A percentile compares a stretch with the other conserved stretches of the same genome.
Evolutionary conservation across 768 basidiomycete species (phyloP).

Genomic region (Tubosaeta sp.): DNA sequence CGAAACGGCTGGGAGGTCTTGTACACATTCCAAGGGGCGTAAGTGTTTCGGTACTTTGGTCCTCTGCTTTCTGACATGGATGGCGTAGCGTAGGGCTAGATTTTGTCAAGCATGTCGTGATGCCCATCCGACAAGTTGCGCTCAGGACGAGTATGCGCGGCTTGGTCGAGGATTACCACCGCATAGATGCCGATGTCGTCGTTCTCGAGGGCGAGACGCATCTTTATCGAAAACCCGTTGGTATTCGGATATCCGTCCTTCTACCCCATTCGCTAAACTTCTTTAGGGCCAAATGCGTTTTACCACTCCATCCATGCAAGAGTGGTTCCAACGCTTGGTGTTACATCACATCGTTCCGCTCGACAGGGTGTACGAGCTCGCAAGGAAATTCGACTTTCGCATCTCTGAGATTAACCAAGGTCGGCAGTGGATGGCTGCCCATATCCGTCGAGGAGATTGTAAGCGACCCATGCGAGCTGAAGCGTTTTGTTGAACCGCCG

Average conservation of each 20-base stretch:
- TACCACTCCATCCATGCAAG: slow-evolving; percentile 15
- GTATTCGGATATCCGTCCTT: not conserved
- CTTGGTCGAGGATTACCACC: slow-evolving; percentile 35
- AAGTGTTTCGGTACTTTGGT: slow-evolving; percentile 15
- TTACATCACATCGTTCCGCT: slow-evolving; percentile 21
- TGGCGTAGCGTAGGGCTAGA: slow-evolving; percentile 34
- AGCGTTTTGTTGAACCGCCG: not conserved
- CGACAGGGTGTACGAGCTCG: slow-evolving; percentile 24
- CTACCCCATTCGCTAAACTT: not conserved
- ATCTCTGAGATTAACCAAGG: slow-evolving; percentile 24
- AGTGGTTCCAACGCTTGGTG: slow-evolving; percentile 22
- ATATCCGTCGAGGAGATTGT: slow-evolving; percentile 14
- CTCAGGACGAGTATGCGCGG: slow-evolving; percentile 32
- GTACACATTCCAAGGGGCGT: slow-evolving; percentile 29
- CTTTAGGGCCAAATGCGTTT: slow-evolving; percentile 26
- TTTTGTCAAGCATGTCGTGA: slow-evolving; percentile 36
- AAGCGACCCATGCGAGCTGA: slow-evolving; percentile 2
- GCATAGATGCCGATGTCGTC: slow-evolving; percentile 33
- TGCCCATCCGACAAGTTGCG: slow-evolving; percentile 26
- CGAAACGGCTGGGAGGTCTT: slow-evolving; percentile 35
- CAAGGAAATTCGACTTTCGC: slow-evolving; percentile 20
- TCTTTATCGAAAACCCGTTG: slow-evolving; percentile 26
- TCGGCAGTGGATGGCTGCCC: slow-evolving; percentile 36
- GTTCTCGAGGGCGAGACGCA: slow-evolving; percentile 39
- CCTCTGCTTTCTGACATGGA: slow-evolving; percentile 9